A percentile compares a stretch with the other conserved stretches of the same genome.
Evolutionary conservation across 2,329 filamentous ascomycete species (phyloP).

Genomic region (Lachnum nothofagi): DNA sequence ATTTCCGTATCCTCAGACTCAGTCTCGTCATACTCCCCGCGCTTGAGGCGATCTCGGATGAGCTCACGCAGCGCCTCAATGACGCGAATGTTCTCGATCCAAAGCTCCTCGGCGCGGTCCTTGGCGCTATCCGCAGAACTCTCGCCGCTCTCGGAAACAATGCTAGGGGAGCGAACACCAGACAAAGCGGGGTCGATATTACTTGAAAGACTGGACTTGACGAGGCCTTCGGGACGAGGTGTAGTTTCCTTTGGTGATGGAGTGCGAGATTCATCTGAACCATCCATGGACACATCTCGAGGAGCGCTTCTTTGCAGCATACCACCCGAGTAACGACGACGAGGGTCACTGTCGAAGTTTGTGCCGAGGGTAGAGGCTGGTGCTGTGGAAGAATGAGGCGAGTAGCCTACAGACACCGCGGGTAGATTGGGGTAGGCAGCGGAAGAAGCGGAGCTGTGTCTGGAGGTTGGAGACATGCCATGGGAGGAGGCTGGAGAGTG

Average conservation of each 20-base stretch:
- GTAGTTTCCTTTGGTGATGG: conserved; percentile 28
- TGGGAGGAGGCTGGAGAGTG: conserved; percentile 67
- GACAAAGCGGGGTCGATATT: conserved; percentile 34
- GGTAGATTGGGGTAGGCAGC: conserved; percentile 72
- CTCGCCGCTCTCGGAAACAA: conserved; percentile 48
- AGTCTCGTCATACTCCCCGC: conserved; percentile 46
- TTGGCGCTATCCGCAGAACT: conserved; percentile 46
- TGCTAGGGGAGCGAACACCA: conserved; percentile 49
- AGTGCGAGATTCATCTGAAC: conserved; percentile 25
- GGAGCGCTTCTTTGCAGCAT: conserved; percentile 57
- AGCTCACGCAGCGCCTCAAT: conserved; percentile 58
- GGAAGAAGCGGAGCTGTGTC: conserved; percentile 54
- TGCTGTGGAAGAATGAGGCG: conserved; percentile 59
- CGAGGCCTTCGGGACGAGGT: conserved; percentile 34
- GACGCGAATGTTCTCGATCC: conserved; percentile 61
- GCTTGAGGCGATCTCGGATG: conserved; percentile 52
- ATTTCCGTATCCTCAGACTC: conserved; percentile 22
- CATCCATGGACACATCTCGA: conserved; percentile 34
- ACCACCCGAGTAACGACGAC: conserved; percentile 61
- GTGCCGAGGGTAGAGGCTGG: conserved; percentile 65
- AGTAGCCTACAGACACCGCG: conserved; percentile 64
- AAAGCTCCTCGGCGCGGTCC: conserved; percentile 58
- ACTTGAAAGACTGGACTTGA: conserved; percentile 34
- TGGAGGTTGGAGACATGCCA: conserved; percentile 60
- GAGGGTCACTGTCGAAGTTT: conserved; percentile 58